Evolutionary conservation across 2,329 filamentous ascomycete genomes (phyloP), one percentile per base, ranked within the genome.

Genomic region (Pseudogymnoascus sp.): DNA sequence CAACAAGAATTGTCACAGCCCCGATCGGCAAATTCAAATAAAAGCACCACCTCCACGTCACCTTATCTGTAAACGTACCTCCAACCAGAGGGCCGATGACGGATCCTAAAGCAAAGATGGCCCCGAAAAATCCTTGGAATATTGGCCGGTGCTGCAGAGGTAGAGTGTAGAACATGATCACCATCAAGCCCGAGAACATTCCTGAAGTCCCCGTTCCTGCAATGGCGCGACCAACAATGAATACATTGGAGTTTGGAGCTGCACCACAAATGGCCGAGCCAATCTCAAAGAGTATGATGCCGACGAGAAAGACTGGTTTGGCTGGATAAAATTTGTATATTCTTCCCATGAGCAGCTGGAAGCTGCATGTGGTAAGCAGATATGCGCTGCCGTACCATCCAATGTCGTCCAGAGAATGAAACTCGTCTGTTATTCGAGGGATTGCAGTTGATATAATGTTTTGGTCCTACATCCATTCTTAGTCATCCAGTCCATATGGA

Each of bases 1-100:
- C 68, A 21, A 73, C 66, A 5, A 64, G n/a, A 8, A 70, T 66
- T 5, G 72, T 70, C 3, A 72, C 61, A 26, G 69, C 73, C 3
- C 76, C 75, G 36, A 77, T 69, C 0, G 76, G 77, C 1, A 79
- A 54, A 24, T 77, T 77, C 62, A 67, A 64, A 60, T 68, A 69
- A 59, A 69, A 69, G 47, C 71, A 72, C 70, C 69, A 71, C 61
- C 71, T 63, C 71, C 70, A 72, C 64, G 64, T 71, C 61, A 63
- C 68, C 9, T 65, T 63, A 6, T 74, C 74, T n/a, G 73, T 77
- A 60, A 75, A 76, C 5, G 70, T 74, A n/a, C 76, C 76, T 29
- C 76, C 76, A 6, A 77, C 60, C 4, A 70, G 47, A 8, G 68
- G 68, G 62, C 68, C 77, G 41, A 65, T 61, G 39, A 68, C 66